phyloP scores from a whole-genome alignment of 2,329 filamentous ascomycete species.

The Lachnellula hyalina region DNA sequence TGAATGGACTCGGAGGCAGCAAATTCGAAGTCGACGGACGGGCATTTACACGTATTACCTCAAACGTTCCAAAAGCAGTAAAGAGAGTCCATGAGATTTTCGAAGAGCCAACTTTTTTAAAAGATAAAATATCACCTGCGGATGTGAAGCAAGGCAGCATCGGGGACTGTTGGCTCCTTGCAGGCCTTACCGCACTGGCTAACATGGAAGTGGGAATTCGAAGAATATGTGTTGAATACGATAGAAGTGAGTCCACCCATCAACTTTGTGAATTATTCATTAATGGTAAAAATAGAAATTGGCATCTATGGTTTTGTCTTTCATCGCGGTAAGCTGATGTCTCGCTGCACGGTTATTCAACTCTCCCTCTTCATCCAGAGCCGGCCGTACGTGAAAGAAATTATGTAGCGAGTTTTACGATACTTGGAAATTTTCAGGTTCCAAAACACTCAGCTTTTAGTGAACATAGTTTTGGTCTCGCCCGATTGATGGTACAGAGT shows the following conservation, averaged over 20 bases:
- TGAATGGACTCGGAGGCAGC: conserved; percentile 25
- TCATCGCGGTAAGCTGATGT: conserved; percentile 44
- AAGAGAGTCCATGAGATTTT: conserved; percentile 74
- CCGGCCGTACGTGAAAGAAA: too few species aligned
- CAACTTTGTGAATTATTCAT: not conserved
- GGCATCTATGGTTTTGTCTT: conserved; percentile 91
- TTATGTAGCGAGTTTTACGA: too few species aligned
- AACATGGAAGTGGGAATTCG: conserved; percentile 68
- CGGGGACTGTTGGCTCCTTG: conserved; percentile 85
- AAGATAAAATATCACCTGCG: conserved; percentile 70
- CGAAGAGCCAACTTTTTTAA: conserved; percentile 69
- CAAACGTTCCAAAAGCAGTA: conserved; percentile 63
- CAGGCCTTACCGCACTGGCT: conserved; percentile 69
- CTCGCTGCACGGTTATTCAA: not conserved
- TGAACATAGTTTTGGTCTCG: too few species aligned
- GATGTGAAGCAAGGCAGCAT: conserved; percentile 75
- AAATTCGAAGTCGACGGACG: conserved; percentile 47
- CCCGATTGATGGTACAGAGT: too few species aligned
- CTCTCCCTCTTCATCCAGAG: not conserved
- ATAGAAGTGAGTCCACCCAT: conserved; percentile 40
- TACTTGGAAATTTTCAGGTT: too few species aligned
- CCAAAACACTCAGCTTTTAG: too few species aligned
- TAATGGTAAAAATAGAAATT: conserved; percentile 40
- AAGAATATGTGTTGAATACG: conserved; percentile 68
- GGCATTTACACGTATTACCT: conserved; percentile 42